Evolutionary conservation across 441 rosid species (phyloP).

Genomic region (Capsella rubella): DNA sequence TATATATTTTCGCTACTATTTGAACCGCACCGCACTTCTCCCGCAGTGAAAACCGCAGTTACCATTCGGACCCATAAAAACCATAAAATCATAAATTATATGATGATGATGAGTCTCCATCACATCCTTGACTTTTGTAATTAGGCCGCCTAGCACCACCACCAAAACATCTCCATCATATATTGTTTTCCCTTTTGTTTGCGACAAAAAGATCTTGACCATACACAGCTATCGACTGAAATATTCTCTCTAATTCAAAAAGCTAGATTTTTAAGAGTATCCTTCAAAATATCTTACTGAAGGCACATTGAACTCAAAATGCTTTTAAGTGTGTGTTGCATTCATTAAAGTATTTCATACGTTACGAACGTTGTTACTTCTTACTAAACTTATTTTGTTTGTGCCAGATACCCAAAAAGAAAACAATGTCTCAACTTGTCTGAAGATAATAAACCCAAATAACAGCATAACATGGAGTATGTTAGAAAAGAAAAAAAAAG

Average conservation of each 20-base stretch:
- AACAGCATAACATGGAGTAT: constrained; percentile 10
- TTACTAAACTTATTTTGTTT: not conserved
- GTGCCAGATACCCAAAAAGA: constrained; percentile 2
- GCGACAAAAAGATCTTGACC: not conserved
- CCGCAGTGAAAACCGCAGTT: too few relatives aligned
- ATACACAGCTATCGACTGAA: not conserved
- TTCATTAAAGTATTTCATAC: not conserved
- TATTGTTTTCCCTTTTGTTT: not conserved
- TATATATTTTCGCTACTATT: too few relatives aligned
- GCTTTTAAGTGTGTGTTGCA: not conserved
- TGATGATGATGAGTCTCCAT: not conserved
- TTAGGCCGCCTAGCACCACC: not conserved
- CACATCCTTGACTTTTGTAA: not conserved
- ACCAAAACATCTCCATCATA: constrained; percentile 3
- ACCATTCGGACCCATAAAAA: too few relatives aligned
- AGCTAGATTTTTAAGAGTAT: not conserved
- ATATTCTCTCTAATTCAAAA: not conserved
- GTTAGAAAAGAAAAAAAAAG: not conserved
- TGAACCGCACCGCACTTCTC: too few relatives aligned
- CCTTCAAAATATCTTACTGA: not conserved
- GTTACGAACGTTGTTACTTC: constrained; percentile 1
- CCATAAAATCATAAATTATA: not conserved
- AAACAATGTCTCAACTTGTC: not conserved
- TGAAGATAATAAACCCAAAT: not conserved
- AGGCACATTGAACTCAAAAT: too few relatives aligned